These are phyloP conservation scores for Plantago major DNA, from an alignment of 257 asterid species.

Conservation along the genomic window DNA sequence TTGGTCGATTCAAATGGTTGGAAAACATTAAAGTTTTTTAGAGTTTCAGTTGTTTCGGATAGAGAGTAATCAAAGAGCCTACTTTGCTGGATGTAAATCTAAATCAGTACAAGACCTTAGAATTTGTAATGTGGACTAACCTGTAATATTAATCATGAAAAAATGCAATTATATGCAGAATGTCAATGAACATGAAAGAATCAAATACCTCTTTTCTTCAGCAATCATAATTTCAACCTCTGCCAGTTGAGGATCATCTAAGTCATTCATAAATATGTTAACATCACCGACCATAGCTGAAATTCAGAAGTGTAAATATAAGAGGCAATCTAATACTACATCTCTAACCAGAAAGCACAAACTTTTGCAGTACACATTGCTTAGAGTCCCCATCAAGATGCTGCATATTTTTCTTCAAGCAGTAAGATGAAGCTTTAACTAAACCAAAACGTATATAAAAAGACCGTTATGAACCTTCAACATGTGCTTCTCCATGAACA, in stretches of 20 bases:
- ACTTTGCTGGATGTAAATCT: too few species aligned
- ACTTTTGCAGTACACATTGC: background rate
- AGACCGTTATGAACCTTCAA: constrained; percentile 46
- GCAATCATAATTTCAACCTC: constrained; percentile 96
- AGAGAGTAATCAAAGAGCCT: too few species aligned
- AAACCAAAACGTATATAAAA: background rate
- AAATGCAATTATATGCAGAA: background rate
- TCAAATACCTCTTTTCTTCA: constrained; percentile 58
- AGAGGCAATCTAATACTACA: too few species aligned
- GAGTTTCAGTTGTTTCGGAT: too few species aligned
- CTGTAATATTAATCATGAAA: too few species aligned
- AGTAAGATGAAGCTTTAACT: constrained; percentile 3
- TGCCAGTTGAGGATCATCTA: constrained; percentile 67
- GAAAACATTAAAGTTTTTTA: too few species aligned
- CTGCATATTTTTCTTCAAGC: background rate
- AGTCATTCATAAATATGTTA: constrained; percentile 81
- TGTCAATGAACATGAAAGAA: background rate
- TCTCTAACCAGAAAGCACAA: background rate
- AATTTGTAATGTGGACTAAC: too few species aligned
- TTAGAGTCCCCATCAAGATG: background rate
- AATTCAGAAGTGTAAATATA: constrained; percentile 2
- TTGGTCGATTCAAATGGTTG: constrained; percentile 10
- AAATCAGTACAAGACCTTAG: too few species aligned
- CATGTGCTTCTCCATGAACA: constrained; percentile 66
- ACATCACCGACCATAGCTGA: constrained; percentile 97